These are phyloP conservation scores for Pichia rugopelliculosa DNA, from an alignment of 805 yeast genomes.

Conservation along the genomic window DNA sequence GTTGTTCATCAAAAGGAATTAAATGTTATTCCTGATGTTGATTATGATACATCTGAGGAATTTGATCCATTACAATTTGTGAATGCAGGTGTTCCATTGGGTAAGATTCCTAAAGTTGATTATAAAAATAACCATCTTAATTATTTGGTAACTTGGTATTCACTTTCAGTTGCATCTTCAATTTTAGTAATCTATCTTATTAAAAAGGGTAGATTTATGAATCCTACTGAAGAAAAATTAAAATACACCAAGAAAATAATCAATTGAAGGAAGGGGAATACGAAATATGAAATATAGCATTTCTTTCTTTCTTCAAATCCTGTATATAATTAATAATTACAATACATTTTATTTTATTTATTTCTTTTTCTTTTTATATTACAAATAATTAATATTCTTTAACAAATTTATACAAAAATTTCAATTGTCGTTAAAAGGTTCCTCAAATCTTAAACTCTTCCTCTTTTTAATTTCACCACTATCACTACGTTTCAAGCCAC, in stretches of 20 bases:
- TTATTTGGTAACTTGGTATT: constrained; percentile 93
- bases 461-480: constrained; percentile 1
- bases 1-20: constrained; percentile 2
- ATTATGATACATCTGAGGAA: constrained; percentile 30
- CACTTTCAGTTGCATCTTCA: constrained; percentile 66
- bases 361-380: no score
- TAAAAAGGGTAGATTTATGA: constrained; percentile 33
- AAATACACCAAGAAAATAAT: constrained; percentile 39
- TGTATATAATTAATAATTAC: background rate
- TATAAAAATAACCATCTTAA: constrained; percentile 86
- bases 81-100: constrained; percentile 85
- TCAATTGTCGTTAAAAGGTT: background rate
- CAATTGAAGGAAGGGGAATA: no score
- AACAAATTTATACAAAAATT: background rate
- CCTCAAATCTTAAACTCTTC: constrained; percentile 8
- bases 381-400: background rate
- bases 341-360: background rate
- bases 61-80: constrained; percentile 52
- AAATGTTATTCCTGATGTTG: constrained; percentile 7
- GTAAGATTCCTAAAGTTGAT: constrained; percentile 71
- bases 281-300: no score
- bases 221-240: constrained; percentile 39
- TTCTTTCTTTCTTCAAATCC: no score
- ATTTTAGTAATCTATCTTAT: constrained; percentile 53
- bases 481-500: background rate